Conservation (phyloP, 345 rosid genomes). For the Fremontodendron californicum region DNA sequence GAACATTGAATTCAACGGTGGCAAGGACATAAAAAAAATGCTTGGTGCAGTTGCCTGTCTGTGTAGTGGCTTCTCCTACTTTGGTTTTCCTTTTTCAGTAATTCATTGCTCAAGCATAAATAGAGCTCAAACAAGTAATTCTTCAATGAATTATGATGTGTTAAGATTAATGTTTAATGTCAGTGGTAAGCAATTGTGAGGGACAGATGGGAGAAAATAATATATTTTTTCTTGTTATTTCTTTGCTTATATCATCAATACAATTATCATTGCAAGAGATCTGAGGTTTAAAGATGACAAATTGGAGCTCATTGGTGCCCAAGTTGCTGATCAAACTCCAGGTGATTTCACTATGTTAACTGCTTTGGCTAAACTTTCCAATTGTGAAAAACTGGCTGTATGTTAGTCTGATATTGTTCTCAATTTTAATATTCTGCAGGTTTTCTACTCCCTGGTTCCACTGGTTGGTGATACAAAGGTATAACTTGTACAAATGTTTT, state of each 20-base stretch:
- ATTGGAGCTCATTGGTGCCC: neutral
- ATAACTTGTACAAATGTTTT: too few relatives aligned
- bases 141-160: neutral
- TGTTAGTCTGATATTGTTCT: neutral
- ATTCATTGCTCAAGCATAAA: neutral
- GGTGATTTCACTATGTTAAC: neutral
- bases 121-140: neutral
- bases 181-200: neutral
- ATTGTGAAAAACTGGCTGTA: neutral
- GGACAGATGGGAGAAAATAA: neutral
- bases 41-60: neutral
- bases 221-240: neutral
- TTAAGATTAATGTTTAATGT: neutral
- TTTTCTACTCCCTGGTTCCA: neutral
- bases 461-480: neutral
- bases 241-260: neutral
- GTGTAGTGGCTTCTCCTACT: neutral
- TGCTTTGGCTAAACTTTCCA: neutral
- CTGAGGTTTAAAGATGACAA: neutral
- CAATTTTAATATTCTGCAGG: neutral
- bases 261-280: neutral
- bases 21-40: conserved; percentile 25
- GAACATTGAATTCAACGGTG: conserved; percentile 43
- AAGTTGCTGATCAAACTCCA: neutral
- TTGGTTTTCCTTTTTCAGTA: neutral